Conservation (phyloP, 2,329 filamentous ascomycete species). For the Colletotrichum horii region DNA sequence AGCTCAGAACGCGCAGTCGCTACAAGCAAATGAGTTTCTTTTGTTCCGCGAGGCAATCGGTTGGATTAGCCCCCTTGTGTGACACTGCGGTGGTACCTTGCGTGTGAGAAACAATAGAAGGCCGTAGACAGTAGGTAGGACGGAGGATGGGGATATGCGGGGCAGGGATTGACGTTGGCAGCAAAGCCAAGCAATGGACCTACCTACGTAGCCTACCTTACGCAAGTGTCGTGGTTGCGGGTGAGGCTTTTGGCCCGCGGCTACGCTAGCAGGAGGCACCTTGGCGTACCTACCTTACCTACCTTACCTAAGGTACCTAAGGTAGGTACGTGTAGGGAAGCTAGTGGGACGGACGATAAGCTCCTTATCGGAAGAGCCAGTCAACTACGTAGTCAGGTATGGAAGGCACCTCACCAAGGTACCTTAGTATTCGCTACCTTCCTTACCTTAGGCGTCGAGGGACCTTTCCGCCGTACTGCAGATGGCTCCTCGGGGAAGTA, state of each 20-base stretch:
- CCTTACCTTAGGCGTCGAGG: too few species aligned
- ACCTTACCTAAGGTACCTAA: too few species aligned
- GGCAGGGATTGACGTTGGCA: neutral
- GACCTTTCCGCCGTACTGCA: neutral
- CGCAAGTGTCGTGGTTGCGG: neutral
- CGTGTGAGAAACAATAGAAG: neutral
- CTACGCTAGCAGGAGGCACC: neutral
- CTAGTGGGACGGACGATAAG: neutral
- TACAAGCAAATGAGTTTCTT: neutral
- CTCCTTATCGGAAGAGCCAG: neutral
- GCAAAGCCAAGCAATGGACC: neutral
- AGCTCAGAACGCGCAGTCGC: neutral
- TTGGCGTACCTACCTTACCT: neutral
- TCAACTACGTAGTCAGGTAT: neutral
- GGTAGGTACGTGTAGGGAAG: neutral
- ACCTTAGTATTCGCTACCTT: too few species aligned
- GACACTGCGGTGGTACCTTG: neutral
- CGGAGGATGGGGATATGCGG: neutral
- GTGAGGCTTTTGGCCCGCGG: constrained; percentile 9
- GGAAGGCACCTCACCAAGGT: neutral
- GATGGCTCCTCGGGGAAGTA: neutral
- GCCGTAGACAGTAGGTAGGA: neutral
- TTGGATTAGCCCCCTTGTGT: neutral
- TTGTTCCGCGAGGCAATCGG: neutral
- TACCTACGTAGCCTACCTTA: neutral